phyloP scores from a whole-genome alignment of 768 basidiomycete species.

The Hericium alpestre region DNA sequence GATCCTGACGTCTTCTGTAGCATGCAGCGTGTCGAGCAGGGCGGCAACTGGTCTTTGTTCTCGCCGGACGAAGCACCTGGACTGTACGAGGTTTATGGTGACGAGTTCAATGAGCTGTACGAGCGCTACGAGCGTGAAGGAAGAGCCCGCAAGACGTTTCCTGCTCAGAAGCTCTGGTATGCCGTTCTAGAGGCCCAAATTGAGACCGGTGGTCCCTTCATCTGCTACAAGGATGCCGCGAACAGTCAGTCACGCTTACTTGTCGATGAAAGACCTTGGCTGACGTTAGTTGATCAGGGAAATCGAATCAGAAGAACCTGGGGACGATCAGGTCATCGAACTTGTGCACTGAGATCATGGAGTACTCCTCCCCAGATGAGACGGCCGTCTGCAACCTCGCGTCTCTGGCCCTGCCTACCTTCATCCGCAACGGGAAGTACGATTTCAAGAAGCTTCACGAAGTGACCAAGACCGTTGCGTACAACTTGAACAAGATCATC shows the following conservation, averaged over 20 bases:
- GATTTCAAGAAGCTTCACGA: slow-evolving; percentile 95
- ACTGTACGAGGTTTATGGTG: slow-evolving; percentile 79
- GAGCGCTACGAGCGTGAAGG: slow-evolving; percentile 86
- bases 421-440: slow-evolving; percentile 71
- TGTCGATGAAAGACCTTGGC: neutral
- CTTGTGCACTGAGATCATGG: slow-evolving; percentile 96
- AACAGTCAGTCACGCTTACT: slow-evolving; percentile 49
- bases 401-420: slow-evolving; percentile 89
- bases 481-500: slow-evolving; percentile 90
- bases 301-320: slow-evolving; percentile 97
- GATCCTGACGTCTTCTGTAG: slow-evolving; percentile 25
- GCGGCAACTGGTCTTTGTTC: slow-evolving; percentile 90
- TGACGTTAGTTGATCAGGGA: slow-evolving; percentile 37
- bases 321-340: slow-evolving; percentile 99
- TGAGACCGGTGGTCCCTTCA: slow-evolving; percentile 98
- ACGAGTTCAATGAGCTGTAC: slow-evolving; percentile 81
- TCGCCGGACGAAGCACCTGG: slow-evolving; percentile 95
- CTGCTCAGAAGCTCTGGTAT: slow-evolving; percentile 98
- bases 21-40: slow-evolving; percentile 93
- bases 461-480: slow-evolving; percentile 84
- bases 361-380: slow-evolving; percentile 96
- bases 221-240: slow-evolving; percentile 95
- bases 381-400: slow-evolving; percentile 98
- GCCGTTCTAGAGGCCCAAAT: slow-evolving; percentile 94
- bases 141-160: slow-evolving; percentile 69